Evolutionary conservation across 371 early-diverging fungal genomes (phyloP).

Genomic region (Saksenaea vasiformis): DNA sequence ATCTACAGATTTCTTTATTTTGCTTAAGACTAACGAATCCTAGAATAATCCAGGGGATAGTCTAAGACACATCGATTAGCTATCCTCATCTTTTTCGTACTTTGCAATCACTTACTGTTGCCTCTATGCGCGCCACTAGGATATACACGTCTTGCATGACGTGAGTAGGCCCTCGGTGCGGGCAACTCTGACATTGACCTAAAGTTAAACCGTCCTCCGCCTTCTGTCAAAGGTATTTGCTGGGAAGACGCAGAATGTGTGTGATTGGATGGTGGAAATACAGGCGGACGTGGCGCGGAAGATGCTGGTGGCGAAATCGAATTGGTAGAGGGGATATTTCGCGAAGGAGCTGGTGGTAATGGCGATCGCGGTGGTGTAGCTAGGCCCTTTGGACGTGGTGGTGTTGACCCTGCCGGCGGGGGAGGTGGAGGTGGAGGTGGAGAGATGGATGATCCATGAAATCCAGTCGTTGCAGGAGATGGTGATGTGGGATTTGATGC

Average conservation of each 20-base stretch:
- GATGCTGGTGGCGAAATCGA: background rate
- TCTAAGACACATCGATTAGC: constrained; percentile 7
- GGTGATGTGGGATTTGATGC: constrained; percentile 24
- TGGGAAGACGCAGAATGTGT: background rate
- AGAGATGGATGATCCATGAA: constrained; percentile 13
- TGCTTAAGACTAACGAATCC: constrained; percentile 7
- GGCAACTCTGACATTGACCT: constrained; percentile 35
- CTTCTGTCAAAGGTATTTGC: constrained; percentile 35
- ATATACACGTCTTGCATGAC: constrained; percentile 26
- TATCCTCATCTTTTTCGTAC: background rate
- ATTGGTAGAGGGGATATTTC: background rate
- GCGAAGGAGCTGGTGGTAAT: constrained; percentile 13
- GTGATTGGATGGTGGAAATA: background rate
- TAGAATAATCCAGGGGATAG: constrained; percentile 29
- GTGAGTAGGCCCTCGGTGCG: constrained; percentile 23
- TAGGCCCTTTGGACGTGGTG: background rate
- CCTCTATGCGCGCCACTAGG: constrained; percentile 42
- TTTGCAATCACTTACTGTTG: constrained; percentile 29
- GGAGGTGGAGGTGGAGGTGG: constrained; percentile 26
- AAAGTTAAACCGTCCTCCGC: constrained; percentile 37
- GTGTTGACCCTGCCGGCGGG: background rate
- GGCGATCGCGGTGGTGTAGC: constrained; percentile 26
- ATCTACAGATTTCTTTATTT: background rate
- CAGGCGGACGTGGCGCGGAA: background rate
- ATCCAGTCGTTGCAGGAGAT: constrained; percentile 9